Base-by-base conservation (phyloP, 106 monocot species). In the Dendrobium chrysotoxum region DNA sequence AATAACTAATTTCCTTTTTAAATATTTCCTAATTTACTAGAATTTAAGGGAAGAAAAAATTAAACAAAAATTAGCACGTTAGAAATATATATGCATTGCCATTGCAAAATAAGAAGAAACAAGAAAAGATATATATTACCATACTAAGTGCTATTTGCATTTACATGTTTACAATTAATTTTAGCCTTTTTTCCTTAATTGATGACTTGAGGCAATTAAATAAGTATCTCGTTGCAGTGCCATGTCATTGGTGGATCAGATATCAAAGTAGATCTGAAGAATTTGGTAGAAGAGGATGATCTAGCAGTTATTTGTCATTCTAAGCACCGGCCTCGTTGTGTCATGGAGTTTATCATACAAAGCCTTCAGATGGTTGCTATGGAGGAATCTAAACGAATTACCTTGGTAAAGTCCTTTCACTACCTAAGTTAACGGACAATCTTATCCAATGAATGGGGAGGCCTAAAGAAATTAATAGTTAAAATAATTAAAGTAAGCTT, bases 311-410 rank as follows among this genome's bases (percentile, higher is more conserved):
- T 99, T 83, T 18, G 88, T 44, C 81, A 83, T 45, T 89, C 98
- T 55, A 99, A 90, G 72, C 92, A 99, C 78, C 89, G 83, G 17
- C 98, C 98, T 44, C 92, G 91, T 25, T 99, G 98, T 80, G 55
- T 99, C 23, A 82, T 95, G 80, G 91, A 93, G 83, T 99, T 99
- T 76, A 95, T 99, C 80, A 84, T 85, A 11, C 92, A 93, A 79
- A 87, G 89, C 84, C 71, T 99, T 86, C 85, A 92, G 31, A 81
- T 92, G 72, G 80, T 99, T 28, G 82, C 85, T 30, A 55, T 93
- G 38, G 95, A 95, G 76, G 95, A 99, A 67, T 72, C 86, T 21
- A 99, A 90, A 75, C 77, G 78, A 58, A 85, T 78, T 75, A 72
- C 85, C 78, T 66, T 93, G 92, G 98, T 99, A 93, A 85, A 50